Percentiles rank a stretch among this genome's conserved stretches.
Conservation (phyloP, 2,329 filamentous ascomycete species). For the Tolypocladium cylindrosporum region DNA sequence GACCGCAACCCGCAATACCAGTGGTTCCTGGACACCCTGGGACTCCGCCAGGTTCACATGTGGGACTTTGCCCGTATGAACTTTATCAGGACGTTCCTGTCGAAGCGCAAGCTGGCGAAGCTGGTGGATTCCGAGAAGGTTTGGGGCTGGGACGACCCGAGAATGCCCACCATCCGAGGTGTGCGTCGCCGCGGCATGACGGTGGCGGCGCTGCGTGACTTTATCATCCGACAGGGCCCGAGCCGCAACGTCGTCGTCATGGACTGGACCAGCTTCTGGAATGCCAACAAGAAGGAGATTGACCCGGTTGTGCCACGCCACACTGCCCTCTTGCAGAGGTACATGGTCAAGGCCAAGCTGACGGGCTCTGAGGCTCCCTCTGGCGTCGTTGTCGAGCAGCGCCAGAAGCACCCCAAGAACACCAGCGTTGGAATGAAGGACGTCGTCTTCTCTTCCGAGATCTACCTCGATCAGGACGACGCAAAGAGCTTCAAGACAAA, state of each 20-base stretch:
- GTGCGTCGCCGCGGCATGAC: slow-evolving; percentile 72
- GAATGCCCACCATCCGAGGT: slow-evolving; percentile 77
- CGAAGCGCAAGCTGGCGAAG: slow-evolving; percentile 79
- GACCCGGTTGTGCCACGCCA: slow-evolving; percentile 66
- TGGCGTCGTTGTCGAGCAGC: slow-evolving; percentile 57
- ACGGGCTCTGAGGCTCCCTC: slow-evolving; percentile 58
- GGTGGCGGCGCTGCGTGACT: slow-evolving; percentile 68
- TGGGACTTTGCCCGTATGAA: slow-evolving; percentile 82
- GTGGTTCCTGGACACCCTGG: slow-evolving; percentile 70
- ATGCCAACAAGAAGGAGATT: slow-evolving; percentile 71
- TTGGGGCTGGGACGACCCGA: slow-evolving; percentile 78
- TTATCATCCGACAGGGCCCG: slow-evolving; percentile 76
- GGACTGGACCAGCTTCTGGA: slow-evolving; percentile 72
- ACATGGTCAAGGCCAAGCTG: slow-evolving; percentile 61
- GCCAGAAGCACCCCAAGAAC: slow-evolving; percentile 86
- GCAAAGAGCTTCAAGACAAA: slow-evolving; percentile 69
- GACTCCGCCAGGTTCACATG: slow-evolving; percentile 68
- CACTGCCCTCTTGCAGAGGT: slow-evolving; percentile 61
- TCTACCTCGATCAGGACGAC: slow-evolving; percentile 81
- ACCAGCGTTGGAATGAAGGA: slow-evolving; percentile 74
- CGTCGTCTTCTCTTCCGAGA: slow-evolving; percentile 63
- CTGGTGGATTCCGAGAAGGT: slow-evolving; percentile 68
- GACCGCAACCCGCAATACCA: slow-evolving; percentile 81
- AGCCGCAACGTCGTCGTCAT: slow-evolving; percentile 76
- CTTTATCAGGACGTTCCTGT: slow-evolving; percentile 73